Conservation (phyloP, 1,284 basidiomycete species). For the Cutaneotrichosporon cyanovorans region DNA sequence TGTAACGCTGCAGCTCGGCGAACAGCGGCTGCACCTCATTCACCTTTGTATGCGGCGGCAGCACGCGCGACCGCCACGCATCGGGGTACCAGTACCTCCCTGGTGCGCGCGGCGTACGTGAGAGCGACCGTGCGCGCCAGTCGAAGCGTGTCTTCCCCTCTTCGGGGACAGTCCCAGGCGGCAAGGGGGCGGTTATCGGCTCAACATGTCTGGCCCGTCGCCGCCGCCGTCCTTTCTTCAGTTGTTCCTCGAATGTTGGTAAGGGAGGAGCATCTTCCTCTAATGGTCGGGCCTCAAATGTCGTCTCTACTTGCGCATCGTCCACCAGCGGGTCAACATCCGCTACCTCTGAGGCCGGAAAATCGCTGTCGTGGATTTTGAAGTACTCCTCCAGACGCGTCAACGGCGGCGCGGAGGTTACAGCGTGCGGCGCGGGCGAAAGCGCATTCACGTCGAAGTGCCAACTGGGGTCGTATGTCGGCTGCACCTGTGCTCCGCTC, state of each 20-base stretch:
- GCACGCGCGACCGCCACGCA: conserved; percentile 26
- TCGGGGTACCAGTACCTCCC: conserved; percentile 23
- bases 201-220: background rate
- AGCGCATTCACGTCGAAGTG: background rate
- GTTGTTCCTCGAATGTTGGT: conserved; percentile 6
- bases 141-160: conserved; percentile 33
- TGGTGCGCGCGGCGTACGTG: background rate
- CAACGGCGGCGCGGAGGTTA: no score
- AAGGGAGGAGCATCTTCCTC: no score
- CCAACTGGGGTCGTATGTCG: background rate
- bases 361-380: conserved; percentile 2
- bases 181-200: conserved; percentile 7
- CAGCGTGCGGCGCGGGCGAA: background rate
- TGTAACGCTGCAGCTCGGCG: conserved; percentile 46
- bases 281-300: background rate
- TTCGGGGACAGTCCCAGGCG: conserved; percentile 18
- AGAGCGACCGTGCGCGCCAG: conserved; percentile 24
- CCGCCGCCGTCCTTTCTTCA: conserved; percentile 4
- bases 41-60: conserved; percentile 41
- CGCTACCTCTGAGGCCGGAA: background rate
- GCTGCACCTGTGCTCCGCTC: no score
- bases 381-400: conserved; percentile 2
- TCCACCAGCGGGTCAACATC: background rate
- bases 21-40: conserved; percentile 45
- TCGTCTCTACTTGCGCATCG: background rate